These are phyloP conservation scores for Reticulascus tulasneorum DNA, from an alignment of 2,329 filamentous ascomycete genomes.

Conservation along the genomic window DNA sequence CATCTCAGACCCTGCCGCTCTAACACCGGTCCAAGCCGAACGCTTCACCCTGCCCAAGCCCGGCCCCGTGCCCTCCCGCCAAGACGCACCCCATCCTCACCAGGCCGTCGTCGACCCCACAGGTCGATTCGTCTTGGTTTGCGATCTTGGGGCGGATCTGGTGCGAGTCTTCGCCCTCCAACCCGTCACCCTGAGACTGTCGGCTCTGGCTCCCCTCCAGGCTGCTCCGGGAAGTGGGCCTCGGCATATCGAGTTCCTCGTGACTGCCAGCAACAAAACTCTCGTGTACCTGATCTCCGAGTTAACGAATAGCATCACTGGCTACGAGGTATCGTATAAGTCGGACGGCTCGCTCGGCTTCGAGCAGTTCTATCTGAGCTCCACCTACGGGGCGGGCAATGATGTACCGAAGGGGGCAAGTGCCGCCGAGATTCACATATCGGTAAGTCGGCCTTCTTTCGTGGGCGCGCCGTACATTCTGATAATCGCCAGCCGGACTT, in stretches of 20 bases:
- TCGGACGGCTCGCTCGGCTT: constrained; percentile 38
- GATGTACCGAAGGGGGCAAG: constrained; percentile 36
- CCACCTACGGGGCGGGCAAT: constrained; percentile 41
- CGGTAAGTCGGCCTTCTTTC: constrained; percentile 40
- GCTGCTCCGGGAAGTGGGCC: constrained; percentile 56
- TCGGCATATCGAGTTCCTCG: constrained; percentile 58
- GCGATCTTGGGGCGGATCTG: constrained; percentile 63
- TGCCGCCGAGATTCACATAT: constrained; percentile 54
- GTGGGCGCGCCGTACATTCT: constrained; percentile 1
- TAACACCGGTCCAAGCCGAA: constrained; percentile 32
- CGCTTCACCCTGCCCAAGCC: constrained; percentile 34
- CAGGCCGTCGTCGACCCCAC: constrained; percentile 63
- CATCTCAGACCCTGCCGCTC: constrained; percentile 30
- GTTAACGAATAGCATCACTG: constrained; percentile 52
- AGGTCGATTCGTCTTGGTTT: constrained; percentile 56
- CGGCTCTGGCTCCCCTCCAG: constrained; percentile 34
- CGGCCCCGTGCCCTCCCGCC: constrained; percentile 38
- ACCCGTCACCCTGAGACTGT: constrained; percentile 38
- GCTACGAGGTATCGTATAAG: constrained; percentile 53
- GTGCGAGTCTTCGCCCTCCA: constrained; percentile 55
- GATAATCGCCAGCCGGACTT: constrained; percentile 45
- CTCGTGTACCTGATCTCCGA: constrained; percentile 61
- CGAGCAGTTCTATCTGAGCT: constrained; percentile 41
- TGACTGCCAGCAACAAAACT: constrained; percentile 34
- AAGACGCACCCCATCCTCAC: constrained; percentile 60